Conservation (phyloP, 2,329 filamentous ascomycete genomes). For the Cordyceps javanica region DNA sequence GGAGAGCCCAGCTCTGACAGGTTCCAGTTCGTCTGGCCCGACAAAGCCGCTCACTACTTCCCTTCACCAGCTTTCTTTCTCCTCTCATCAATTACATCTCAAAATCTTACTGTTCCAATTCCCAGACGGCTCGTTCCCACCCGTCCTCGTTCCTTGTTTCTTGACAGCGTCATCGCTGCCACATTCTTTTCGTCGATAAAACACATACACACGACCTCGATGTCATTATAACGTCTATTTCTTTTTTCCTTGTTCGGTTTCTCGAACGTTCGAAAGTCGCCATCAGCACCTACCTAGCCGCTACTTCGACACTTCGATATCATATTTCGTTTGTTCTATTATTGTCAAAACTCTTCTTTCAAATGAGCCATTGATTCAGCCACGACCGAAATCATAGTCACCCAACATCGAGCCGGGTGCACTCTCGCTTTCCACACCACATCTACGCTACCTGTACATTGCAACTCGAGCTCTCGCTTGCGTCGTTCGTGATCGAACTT, state of each 20-base stretch:
- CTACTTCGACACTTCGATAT: conserved; percentile 27
- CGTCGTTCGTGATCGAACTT: conserved; percentile 12
- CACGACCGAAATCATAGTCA: conserved; percentile 24
- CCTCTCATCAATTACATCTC: conserved; percentile 1
- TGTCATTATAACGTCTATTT: conserved; percentile 39
- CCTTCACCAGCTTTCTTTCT: neutral
- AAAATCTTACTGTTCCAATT: conserved; percentile 10
- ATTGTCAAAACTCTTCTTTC: conserved; percentile 21
- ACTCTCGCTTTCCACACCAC: conserved; percentile 19
- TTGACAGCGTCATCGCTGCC: conserved; percentile 16
- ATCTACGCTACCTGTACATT: conserved; percentile 29
- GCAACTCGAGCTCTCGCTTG: conserved; percentile 15
- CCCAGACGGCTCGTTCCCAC: conserved; percentile 25
- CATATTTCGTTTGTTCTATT: conserved; percentile 31
- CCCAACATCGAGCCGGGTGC: conserved; percentile 17
- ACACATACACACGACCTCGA: conserved; percentile 23
- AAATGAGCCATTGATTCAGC: conserved; percentile 38
- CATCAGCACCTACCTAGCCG: conserved; percentile 23
- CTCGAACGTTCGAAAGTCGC: conserved; percentile 24
- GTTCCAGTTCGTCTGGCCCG: conserved; percentile 13
- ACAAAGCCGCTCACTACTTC: conserved; percentile 11
- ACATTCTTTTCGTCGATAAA: conserved; percentile 20
- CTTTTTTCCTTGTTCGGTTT: conserved; percentile 27
- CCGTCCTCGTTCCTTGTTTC: conserved; percentile 17
- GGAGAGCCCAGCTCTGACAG: conserved; percentile 14